Percentiles rank a stretch among this genome's conserved stretches.
Conservation (phyloP, 2,329 filamentous ascomycete species). For the Mycogone perniciosa region DNA sequence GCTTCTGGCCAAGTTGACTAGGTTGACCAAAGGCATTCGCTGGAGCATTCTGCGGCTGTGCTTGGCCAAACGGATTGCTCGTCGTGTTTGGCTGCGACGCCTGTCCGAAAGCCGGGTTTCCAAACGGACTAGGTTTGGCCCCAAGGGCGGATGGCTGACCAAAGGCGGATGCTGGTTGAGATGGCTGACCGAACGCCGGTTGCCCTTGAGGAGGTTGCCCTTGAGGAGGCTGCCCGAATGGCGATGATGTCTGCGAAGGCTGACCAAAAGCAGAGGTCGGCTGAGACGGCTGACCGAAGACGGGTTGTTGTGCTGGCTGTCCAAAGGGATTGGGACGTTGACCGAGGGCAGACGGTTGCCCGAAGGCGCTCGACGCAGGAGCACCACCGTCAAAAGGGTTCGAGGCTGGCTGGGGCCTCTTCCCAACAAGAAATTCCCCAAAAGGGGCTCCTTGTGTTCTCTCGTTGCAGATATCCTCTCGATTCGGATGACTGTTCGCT, state of each 20-base stretch:
- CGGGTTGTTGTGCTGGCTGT: constrained; percentile 32
- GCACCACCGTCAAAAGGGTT: constrained; percentile 26
- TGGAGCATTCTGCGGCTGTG: constrained; percentile 19
- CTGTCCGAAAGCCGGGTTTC: constrained; percentile 29
- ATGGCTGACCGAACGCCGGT: constrained; percentile 32
- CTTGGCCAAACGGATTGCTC: constrained; percentile 25
- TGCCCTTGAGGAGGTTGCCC: constrained; percentile 4
- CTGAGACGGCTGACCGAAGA: constrained; percentile 31
- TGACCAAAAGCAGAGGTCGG: constrained; percentile 24
- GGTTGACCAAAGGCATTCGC: constrained; percentile 29
- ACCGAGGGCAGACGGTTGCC: constrained; percentile 26
- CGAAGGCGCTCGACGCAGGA: constrained; percentile 31
- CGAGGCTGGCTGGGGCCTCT: constrained; percentile 20
- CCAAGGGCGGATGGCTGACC: constrained; percentile 35
- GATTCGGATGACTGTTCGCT: constrained; percentile 68
- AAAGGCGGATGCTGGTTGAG: constrained; percentile 29
- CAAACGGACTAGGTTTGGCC: constrained; percentile 30
- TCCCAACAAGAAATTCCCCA: constrained; percentile 39
- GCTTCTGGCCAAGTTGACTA: constrained; percentile 30
- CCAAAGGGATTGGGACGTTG: constrained; percentile 27
- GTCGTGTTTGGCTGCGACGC: constrained; percentile 25
- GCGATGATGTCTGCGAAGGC: constrained; percentile 21
- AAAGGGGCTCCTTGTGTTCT: constrained; percentile 38
- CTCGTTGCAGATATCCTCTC: constrained; percentile 55
- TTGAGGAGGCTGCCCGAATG: constrained; percentile 36